Percentiles rank a stretch among this genome's conserved stretches.
Conservation (phyloP, 75 land plant species). For the Selaginella tamariscina region DNA sequence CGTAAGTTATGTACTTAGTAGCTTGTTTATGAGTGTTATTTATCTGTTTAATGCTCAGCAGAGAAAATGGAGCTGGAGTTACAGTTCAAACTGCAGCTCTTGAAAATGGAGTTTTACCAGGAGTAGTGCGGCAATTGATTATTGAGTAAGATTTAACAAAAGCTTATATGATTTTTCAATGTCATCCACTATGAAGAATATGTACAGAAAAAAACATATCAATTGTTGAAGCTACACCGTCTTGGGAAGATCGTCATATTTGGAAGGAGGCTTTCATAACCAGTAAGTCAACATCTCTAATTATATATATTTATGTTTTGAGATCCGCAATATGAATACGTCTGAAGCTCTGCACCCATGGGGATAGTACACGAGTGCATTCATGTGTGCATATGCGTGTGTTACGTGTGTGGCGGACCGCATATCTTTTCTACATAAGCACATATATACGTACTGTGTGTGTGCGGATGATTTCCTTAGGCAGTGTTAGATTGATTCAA, state of each 20-base stretch:
- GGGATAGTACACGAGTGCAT: no score
- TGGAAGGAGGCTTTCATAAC: slow-evolving; percentile 86
- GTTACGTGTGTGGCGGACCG: no score
- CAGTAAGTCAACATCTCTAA: slow-evolving; percentile 39
- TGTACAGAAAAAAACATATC: slow-evolving; percentile 47
- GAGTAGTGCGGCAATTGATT: slow-evolving; percentile 68
- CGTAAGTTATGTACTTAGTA: neutral
- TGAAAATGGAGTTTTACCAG: slow-evolving; percentile 72
- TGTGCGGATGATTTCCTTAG: no score
- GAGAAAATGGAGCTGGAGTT: neutral
- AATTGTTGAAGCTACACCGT: slow-evolving; percentile 54
- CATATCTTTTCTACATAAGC: no score
- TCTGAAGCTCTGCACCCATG: no score
- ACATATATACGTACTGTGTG: no score
- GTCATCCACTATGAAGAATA: slow-evolving; percentile 24
- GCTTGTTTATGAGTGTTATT: neutral
- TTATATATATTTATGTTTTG: neutral
- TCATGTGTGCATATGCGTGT: no score
- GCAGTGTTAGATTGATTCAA: slow-evolving; percentile 61
- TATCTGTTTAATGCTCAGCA: neutral
- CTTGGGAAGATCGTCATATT: slow-evolving; percentile 42
- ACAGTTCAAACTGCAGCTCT: slow-evolving; percentile 85
- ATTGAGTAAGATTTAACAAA: slow-evolving; percentile 38
- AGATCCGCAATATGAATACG: neutral
- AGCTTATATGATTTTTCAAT: neutral